A percentile compares a stretch with the other conserved stretches of the same genome.
Conservation (phyloP, 75 land plant genomes). For the Picea sitchensis region DNA sequence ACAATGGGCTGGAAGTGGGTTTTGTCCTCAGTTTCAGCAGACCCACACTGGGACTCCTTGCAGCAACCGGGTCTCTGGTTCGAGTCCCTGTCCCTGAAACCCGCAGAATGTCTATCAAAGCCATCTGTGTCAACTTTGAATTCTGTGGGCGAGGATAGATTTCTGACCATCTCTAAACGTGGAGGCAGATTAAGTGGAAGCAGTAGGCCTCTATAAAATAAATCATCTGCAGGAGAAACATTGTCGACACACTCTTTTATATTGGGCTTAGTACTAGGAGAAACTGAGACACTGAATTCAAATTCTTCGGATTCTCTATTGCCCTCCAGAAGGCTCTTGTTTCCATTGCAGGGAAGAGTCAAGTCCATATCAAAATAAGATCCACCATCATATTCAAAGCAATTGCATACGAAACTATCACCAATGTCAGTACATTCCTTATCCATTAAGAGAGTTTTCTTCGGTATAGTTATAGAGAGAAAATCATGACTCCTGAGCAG, state of each 20-base stretch:
- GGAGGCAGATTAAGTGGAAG: constrained; percentile 71
- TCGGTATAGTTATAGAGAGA: no score
- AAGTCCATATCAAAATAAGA: neutral
- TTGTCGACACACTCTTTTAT: neutral
- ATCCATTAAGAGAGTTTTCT: neutral
- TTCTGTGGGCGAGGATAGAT: constrained; percentile 19
- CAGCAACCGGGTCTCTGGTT: neutral
- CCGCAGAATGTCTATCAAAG: no score
- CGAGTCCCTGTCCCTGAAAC: neutral
- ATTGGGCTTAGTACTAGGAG: neutral
- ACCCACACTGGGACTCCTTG: neutral
- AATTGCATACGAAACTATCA: neutral
- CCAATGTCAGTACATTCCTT: neutral
- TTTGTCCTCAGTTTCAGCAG: neutral
- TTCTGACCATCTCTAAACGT: constrained; percentile 53
- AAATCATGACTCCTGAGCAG: no score
- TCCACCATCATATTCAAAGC: constrained; percentile 2
- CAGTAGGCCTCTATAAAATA: constrained; percentile 70
- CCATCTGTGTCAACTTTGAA: neutral
- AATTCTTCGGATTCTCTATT: neutral
- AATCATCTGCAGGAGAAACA: constrained; percentile 63
- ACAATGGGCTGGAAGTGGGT: neutral
- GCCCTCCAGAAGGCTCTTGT: neutral
- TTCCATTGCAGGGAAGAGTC: no score
- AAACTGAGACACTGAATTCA: neutral